Conservation (phyloP, 1,139 yeast species). For the Debaryomyces subglobosus region DNA sequence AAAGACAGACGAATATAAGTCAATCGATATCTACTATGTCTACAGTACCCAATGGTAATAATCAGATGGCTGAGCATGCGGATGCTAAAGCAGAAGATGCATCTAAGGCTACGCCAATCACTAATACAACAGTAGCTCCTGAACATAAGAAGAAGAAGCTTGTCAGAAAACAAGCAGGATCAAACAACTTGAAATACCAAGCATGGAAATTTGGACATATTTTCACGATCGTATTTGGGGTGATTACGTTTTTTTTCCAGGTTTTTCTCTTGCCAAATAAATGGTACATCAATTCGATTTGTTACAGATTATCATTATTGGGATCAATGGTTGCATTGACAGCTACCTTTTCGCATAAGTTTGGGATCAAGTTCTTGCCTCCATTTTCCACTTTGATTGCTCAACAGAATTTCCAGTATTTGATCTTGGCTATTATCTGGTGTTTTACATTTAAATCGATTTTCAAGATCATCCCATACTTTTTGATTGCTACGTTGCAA, state of each 20-base stretch:
- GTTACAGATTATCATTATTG: conserved; percentile 56
- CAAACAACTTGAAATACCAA: conserved; percentile 48
- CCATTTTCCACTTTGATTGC: conserved; percentile 60
- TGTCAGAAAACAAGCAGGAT: conserved; percentile 40
- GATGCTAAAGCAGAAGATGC: background rate
- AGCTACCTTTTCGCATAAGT: conserved; percentile 59
- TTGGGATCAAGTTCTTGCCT: conserved; percentile 56
- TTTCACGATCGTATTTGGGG: conserved; percentile 52
- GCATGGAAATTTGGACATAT: conserved; percentile 69
- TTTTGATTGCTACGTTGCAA: conserved; percentile 60
- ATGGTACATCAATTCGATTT: conserved; percentile 46
- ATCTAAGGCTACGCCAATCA: background rate
- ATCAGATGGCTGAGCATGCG: background rate
- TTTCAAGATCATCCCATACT: conserved; percentile 66
- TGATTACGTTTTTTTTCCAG: conserved; percentile 51
- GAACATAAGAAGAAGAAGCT: conserved; percentile 30
- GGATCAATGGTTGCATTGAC: conserved; percentile 61
- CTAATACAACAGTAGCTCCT: conserved; percentile 8
- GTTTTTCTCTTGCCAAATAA: conserved; percentile 46
- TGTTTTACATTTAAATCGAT: conserved; percentile 62
- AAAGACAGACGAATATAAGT: background rate
- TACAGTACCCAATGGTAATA: conserved; percentile 2
- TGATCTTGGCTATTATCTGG: conserved; percentile 60
- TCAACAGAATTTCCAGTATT: conserved; percentile 70
- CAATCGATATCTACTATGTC: conserved; percentile 3